Evolutionary conservation across 805 yeast genomes (phyloP).

Genomic region (Saccharomycopsis sp.): DNA sequence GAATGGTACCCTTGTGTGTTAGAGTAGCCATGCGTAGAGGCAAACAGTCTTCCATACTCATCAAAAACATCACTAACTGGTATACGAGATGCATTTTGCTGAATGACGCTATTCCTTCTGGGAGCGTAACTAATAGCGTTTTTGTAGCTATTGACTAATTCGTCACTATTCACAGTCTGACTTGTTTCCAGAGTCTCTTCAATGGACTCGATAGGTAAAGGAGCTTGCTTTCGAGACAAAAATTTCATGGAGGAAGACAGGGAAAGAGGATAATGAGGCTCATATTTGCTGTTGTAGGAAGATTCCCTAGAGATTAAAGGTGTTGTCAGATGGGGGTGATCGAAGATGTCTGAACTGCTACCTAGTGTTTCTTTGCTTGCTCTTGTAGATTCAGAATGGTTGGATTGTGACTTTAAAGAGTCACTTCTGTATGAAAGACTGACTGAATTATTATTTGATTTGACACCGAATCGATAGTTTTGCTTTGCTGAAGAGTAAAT

Average conservation of each 20-base stretch:
- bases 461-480: conserved; percentile 6
- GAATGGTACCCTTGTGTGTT: too few relatives aligned
- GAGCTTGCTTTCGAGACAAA: neutral
- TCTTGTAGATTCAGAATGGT: neutral
- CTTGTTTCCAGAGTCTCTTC: neutral
- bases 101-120: too few relatives aligned
- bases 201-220: neutral
- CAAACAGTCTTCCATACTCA: too few relatives aligned
- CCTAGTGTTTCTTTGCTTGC: neutral
- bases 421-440: conserved; percentile 10
- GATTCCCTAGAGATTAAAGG: neutral
- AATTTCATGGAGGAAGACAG: neutral
- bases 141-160: too few relatives aligned
- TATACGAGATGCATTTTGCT: too few relatives aligned
- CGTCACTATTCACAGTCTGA: too few relatives aligned
- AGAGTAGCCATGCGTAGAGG: too few relatives aligned
- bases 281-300: too few relatives aligned
- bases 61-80: too few relatives aligned
- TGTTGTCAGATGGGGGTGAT: neutral
- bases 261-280: too few relatives aligned
- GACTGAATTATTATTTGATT: neutral
- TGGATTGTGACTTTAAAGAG: conserved; percentile 6
- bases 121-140: too few relatives aligned
- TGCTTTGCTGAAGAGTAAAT: conserved; percentile 2
- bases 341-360: neutral